Conservation (phyloP, 495 filamentous ascomycete genomes). For the Penicillium silybi region DNA sequence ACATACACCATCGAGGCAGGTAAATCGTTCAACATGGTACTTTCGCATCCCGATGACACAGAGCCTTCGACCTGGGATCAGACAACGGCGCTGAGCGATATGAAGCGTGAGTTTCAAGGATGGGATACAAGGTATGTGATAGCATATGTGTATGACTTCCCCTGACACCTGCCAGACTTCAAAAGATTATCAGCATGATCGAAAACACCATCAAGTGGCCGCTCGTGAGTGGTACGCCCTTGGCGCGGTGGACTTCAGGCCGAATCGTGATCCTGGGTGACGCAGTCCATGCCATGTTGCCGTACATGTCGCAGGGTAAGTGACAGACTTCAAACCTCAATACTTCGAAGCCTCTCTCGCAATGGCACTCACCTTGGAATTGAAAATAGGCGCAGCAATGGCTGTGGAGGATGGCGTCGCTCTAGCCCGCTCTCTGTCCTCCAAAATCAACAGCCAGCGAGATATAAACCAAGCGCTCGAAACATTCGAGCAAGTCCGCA, state of each 20-base stretch:
- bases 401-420: slow-evolving; percentile 39
- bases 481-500: slow-evolving; percentile 29
- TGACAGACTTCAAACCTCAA: too few species aligned
- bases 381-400: slow-evolving; percentile 38
- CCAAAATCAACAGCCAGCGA: slow-evolving; percentile 6
- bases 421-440: slow-evolving; percentile 23
- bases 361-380: too few species aligned
- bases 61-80: slow-evolving; percentile 38
- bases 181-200: slow-evolving; percentile 38
- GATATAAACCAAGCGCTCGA: slow-evolving; percentile 12
- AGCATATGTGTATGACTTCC: background rate
- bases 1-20: slow-evolving; percentile 48
- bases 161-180: slow-evolving; percentile 12
- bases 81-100: slow-evolving; percentile 29
- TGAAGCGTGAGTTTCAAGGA: slow-evolving; percentile 35
- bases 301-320: slow-evolving; percentile 44
- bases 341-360: too few species aligned
- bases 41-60: slow-evolving; percentile 42
- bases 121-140: slow-evolving; percentile 36
- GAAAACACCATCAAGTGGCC: slow-evolving; percentile 39
- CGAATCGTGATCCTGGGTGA: slow-evolving; percentile 43
- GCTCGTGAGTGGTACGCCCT: slow-evolving; percentile 25
- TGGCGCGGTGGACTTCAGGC: slow-evolving; percentile 31
- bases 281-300: slow-evolving; percentile 50
- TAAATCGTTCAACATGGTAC: slow-evolving; percentile 47